A percentile compares a stretch with the other conserved stretches of the same genome.
These are phyloP conservation scores for Flueggea neowawraea DNA, from an alignment of 441 rosid genomes.

Conservation along the genomic window DNA sequence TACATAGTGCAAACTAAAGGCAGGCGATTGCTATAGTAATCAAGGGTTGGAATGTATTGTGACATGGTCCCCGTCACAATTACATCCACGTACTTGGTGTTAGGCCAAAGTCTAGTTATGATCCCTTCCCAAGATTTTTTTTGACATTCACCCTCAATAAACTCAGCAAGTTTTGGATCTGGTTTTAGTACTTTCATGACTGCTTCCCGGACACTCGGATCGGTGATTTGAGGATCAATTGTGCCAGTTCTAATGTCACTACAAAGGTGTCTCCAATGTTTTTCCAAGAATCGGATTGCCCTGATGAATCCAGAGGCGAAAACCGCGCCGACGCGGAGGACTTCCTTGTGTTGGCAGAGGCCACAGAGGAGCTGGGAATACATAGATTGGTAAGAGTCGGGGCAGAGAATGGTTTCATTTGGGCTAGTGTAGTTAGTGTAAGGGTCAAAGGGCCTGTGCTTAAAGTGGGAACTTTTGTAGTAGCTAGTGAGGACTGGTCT, in stretches of 20 bases:
- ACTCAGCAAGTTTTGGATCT: conserved; percentile 76
- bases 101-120: conserved; percentile 91
- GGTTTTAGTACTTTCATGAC: conserved; percentile 77
- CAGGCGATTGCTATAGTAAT: conserved; percentile 55
- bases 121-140: conserved; percentile 86
- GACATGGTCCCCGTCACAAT: conserved; percentile 80
- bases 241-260: conserved; percentile 67
- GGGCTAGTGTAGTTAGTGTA: conserved; percentile 98
- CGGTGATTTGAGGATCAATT: conserved; percentile 60
- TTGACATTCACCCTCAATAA: conserved; percentile 55
- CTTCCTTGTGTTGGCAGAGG: conserved; percentile 75
- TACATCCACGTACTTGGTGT: conserved; percentile 85
- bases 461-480: conserved; percentile 86
- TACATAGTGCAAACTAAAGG: conserved; percentile 76
- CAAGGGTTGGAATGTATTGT: conserved; percentile 66
- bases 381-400: conserved; percentile 95
- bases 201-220: conserved; percentile 60
- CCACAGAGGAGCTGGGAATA: conserved; percentile 97
- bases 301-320: conserved; percentile 98
- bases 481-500: conserved; percentile 94
- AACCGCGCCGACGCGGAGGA: conserved; percentile 94
- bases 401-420: conserved; percentile 88
- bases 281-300: conserved; percentile 88
- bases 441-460: conserved; percentile 79
- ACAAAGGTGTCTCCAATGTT: conserved; percentile 62